Conservation (phyloP, 106 monocot species). For the Platanthera guangdongensis region DNA sequence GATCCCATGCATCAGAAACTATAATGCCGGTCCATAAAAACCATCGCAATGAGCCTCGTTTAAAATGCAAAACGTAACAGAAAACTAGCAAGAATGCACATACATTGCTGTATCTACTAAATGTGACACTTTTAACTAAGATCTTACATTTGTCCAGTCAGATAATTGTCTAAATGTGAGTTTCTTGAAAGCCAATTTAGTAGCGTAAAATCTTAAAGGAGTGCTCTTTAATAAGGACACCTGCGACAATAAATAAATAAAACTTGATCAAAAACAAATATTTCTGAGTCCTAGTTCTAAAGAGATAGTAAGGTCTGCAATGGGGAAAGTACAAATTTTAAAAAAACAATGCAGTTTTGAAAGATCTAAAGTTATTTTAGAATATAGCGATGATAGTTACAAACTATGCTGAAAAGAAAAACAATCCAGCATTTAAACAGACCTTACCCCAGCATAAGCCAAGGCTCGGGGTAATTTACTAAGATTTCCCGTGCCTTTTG, state of each 20-base stretch:
- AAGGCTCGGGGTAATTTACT: constrained; percentile 49
- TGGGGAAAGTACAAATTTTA: not conserved
- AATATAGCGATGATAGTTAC: not conserved
- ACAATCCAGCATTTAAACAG: not conserved
- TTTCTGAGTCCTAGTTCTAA: not conserved
- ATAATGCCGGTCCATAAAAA: not conserved
- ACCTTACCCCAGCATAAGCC: constrained; percentile 84
- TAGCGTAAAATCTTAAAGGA: constrained; percentile 61
- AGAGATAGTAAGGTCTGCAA: not conserved
- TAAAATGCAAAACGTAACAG: not conserved
- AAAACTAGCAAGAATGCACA: not conserved
- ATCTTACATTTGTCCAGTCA: constrained; percentile 71
- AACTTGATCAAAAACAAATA: not conserved
- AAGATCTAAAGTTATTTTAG: not conserved
- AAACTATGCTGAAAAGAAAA: not conserved
- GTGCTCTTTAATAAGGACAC: constrained; percentile 69
- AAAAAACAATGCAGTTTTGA: not conserved
- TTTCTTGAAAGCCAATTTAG: constrained; percentile 45
- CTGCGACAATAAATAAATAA: constrained; percentile 26
- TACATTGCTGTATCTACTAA: not conserved
- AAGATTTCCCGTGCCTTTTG: constrained; percentile 70
- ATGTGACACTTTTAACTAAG: not conserved
- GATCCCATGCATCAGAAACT: no score
- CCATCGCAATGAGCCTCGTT: not conserved
- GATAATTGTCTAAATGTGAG: constrained; percentile 24